Evolutionary conservation across 2,329 filamentous ascomycete species (phyloP).

Genomic region (Fusarium staphyleae): DNA sequence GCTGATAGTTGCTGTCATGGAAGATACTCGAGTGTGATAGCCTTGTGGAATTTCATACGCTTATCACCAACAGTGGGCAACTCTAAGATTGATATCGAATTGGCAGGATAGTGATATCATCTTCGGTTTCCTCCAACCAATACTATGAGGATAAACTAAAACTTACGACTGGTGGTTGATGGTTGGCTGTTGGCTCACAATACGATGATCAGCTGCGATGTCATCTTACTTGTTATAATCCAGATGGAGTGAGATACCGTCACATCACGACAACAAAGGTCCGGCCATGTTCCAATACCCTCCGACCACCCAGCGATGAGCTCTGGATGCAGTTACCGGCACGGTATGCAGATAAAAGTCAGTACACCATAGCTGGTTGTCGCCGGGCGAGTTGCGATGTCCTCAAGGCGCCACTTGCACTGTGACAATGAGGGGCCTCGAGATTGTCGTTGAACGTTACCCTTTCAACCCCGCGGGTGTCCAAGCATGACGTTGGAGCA

Average conservation of each 20-base stretch:
- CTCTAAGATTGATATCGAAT: background rate
- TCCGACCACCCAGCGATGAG: background rate
- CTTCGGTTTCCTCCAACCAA: background rate
- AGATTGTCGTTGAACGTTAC: conserved; percentile 27
- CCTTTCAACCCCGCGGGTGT: conserved; percentile 24
- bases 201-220: background rate
- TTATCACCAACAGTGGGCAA: background rate
- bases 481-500: conserved; percentile 36
- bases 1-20: too few species aligned
- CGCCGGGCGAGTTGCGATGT: background rate
- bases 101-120: conserved; percentile 8
- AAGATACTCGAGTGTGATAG: too few species aligned
- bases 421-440: conserved; percentile 36
- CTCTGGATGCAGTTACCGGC: background rate
- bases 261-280: conserved; percentile 10
- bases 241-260: background rate
- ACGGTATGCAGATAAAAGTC: conserved; percentile 6
- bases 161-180: background rate
- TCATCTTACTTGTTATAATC: background rate
- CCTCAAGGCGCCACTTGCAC: conserved; percentile 27
- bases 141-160: background rate
- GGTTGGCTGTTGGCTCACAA: background rate
- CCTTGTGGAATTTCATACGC: too few species aligned
- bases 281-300: background rate
- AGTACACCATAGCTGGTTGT: background rate